Evolutionary conservation across 2,329 filamentous ascomycete genomes (phyloP).

Genomic region (Fusarium poae): DNA sequence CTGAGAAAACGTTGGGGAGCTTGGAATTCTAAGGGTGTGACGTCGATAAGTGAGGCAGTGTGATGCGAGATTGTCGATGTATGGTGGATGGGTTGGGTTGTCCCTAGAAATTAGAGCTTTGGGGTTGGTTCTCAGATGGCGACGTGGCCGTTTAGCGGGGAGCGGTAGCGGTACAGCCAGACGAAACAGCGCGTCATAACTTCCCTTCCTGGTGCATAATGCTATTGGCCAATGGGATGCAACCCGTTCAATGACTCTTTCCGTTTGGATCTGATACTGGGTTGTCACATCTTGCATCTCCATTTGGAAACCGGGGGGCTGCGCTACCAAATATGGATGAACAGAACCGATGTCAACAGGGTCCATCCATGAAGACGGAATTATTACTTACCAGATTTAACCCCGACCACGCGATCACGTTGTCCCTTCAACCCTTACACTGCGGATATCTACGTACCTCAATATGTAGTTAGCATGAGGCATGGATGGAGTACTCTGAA

Average conservation of each 20-base stretch:
- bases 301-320: constrained; percentile 36
- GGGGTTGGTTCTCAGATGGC: constrained; percentile 28
- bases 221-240: constrained; percentile 38
- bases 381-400: constrained; percentile 17
- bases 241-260: constrained; percentile 26
- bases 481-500: not conserved
- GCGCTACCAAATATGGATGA: constrained; percentile 32
- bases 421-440: constrained; percentile 27
- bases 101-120: constrained; percentile 9
- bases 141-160: constrained; percentile 46
- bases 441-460: not conserved
- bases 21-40: constrained; percentile 38
- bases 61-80: constrained; percentile 40
- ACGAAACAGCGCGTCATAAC: constrained; percentile 34
- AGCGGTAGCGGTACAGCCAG: constrained; percentile 6
- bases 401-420: constrained; percentile 29
- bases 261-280: constrained; percentile 38
- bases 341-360: constrained; percentile 22
- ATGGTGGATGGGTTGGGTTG: constrained; percentile 17
- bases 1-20: constrained; percentile 28
- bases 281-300: constrained; percentile 38
- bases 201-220: not conserved
- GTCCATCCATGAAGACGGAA: constrained; percentile 29
- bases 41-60: constrained; percentile 42
- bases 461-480: not conserved